Evolutionary conservation across 2,329 filamentous ascomycete species (phyloP), one percentile per base, ranked within the genome.

Genomic region (Fusarium continuum): DNA sequence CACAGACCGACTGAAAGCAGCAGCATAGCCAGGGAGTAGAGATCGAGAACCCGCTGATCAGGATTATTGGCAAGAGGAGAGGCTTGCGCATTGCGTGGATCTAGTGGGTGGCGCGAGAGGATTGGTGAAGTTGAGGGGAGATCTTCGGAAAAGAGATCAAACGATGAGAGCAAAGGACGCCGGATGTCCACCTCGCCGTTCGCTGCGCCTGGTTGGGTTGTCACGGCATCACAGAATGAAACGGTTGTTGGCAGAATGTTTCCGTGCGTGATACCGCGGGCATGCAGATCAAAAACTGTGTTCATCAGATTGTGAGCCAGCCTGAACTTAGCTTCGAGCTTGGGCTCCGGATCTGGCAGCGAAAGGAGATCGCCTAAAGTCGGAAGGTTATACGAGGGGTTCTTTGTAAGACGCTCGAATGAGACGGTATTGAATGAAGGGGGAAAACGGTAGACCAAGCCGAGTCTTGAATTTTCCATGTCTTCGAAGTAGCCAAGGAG

Each of bases 1-100:
- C 91, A 94, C 8, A 93, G 76, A 7, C 91, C 91, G 48, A 93
- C 86, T 7, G 91, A 91, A 4, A 93, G 79, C 1, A 94, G 80
- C 5, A 92, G 78, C 77, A 92, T 85, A 16, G 89, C 89, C 2
- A 94, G 79, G 7, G 89, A 88, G 72, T 92, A 92, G 3, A 93
- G 77, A 59, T 93, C 91, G 26, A 87, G 77, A 1, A 85, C 82
- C 32, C 86, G 84, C 34, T 83, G 83, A 50, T 88, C 85, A 2
- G 82, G 78, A 6, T 80, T 81, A 35, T 78, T 78, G 5, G 75
- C 70, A 9, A 85, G 71, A 0, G 82, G 80, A 0, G 84, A 84
- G 19, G 80, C 75, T 5, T 78, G 72, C 1, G 81, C 82, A 4
- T 79, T 81, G 11, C 82, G 78, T 5, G 85, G 85, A 67, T 88